Evolutionary conservation across 768 basidiomycete species (phyloP).

Genomic region (Leccinum disarticulatum): DNA sequence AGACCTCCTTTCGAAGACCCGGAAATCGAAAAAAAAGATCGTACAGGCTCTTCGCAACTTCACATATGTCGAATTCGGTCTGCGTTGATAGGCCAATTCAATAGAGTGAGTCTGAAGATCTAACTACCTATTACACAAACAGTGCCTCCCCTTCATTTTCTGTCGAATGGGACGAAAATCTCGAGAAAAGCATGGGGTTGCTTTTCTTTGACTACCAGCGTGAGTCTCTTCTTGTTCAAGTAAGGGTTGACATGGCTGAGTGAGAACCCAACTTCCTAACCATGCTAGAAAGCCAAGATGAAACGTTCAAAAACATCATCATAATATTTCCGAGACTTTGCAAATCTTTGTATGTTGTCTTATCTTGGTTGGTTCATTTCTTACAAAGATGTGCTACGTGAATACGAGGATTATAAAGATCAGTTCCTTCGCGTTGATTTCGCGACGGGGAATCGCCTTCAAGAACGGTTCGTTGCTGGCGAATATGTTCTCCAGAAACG

Average conservation of each 20-base stretch:
- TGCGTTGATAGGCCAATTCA: constrained; percentile 26
- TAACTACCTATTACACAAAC: background rate
- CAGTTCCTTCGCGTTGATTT: too few species aligned
- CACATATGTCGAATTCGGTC: constrained; percentile 64
- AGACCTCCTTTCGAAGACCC: constrained; percentile 59
- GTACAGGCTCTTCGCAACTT: constrained; percentile 37
- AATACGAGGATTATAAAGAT: too few species aligned
- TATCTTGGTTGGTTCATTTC: too few species aligned
- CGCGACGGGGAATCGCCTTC: too few species aligned
- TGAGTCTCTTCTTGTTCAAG: constrained; percentile 61
- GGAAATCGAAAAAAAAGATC: constrained; percentile 51
- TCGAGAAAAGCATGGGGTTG: constrained; percentile 47
- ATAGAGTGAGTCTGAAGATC: background rate
- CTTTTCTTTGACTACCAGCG: constrained; percentile 67
- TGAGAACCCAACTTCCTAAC: too few species aligned
- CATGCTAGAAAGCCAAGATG: too few species aligned
- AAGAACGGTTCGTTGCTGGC: too few species aligned
- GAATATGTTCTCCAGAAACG: too few species aligned
- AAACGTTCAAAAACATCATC: too few species aligned
- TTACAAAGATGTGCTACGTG: too few species aligned
- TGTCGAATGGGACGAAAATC: constrained; percentile 63
- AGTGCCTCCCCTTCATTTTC: constrained; percentile 37
- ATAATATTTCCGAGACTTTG: too few species aligned
- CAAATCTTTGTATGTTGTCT: too few species aligned
- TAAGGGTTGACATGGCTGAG: constrained; percentile 28